Percentiles rank a stretch among this genome's conserved stretches.
phyloP scores from a whole-genome alignment of 345 rosid species.

The Citrus trifoliata region DNA sequence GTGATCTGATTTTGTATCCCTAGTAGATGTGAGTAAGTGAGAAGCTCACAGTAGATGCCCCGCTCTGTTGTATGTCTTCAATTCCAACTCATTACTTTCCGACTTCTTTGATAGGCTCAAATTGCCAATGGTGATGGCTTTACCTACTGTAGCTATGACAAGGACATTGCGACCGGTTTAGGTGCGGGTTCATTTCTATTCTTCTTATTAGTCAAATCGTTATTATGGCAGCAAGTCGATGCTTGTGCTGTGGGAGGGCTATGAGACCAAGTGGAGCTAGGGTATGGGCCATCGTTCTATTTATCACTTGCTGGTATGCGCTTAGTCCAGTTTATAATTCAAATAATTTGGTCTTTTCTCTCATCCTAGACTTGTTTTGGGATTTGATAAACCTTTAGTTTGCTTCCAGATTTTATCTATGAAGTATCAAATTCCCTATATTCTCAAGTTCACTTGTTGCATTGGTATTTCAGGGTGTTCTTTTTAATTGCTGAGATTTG shows the following conservation, averaged over 20 bases:
- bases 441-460: background rate
- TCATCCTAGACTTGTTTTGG: background rate
- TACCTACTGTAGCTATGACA: slow-evolving; percentile 65
- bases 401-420: background rate
- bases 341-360: background rate
- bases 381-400: background rate
- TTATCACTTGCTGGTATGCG: slow-evolving; percentile 74
- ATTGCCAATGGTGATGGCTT: slow-evolving; percentile 10
- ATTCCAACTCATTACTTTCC: background rate
- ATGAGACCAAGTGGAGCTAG: slow-evolving; percentile 74
- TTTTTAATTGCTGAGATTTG: slow-evolving; percentile 81
- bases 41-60: background rate
- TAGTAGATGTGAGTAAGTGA: background rate
- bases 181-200: slow-evolving; percentile 66
- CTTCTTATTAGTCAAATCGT: slow-evolving; percentile 65
- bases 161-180: slow-evolving; percentile 74
- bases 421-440: background rate
- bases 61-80: background rate
- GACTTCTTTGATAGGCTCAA: slow-evolving; percentile 38
- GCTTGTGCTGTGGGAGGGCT: slow-evolving; percentile 83
- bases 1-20: slow-evolving; percentile 1
- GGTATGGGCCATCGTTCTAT: slow-evolving; percentile 71
- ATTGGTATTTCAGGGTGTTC: slow-evolving; percentile 59
- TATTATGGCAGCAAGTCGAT: slow-evolving; percentile 61
- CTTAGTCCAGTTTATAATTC: background rate